Evolutionary conservation across 108 stramenopile species (phyloP), one percentile per base, ranked within the genome.

Genomic region (Mediolabrus comicus): DNA sequence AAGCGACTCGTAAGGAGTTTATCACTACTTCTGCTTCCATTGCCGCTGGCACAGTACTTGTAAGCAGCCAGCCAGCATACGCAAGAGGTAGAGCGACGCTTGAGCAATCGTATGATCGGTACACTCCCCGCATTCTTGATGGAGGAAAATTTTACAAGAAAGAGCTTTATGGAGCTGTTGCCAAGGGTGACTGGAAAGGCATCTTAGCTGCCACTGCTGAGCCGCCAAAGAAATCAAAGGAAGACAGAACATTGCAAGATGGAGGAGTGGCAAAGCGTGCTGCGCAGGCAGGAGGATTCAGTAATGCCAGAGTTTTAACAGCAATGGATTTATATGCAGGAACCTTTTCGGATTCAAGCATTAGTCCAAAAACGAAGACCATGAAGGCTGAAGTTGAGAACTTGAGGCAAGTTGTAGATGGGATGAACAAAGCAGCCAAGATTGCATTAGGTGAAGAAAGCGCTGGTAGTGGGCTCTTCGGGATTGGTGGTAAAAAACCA

Each of bases 41-140:
- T 30, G 12, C 69, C 10, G 35, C 43, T 12, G 43, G 70, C 10
- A 31, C 74, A 4, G 19, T 49, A 17, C 46, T 49, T 49, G 46
- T 49, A 6, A 49, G 9, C 46, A 49, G 46, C 9, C 57, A 78
- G 49, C 85, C 83, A 5, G 85, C 85, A 27, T 53, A 55, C 35
- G 90, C 90, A 13, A 41, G 87, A 65, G 92, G 92, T 19, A 55
- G 87, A 24, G 92, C 89, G 0, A 90, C 87, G n/a, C 66, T 93
- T 9, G 92, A 93, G 30, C 60, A 81, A 46, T 75, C 88, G 4
- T 90, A 87, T 38, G 89, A 90, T 49, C 84, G 88, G 12, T 93
- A 93, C 69, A 59, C 77, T 32, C 87, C 88, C 25, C 77, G 92
- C n/a, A 88, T 93, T 30, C 71, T 65, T 8, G 89, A 85, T n/a